These are phyloP conservation scores for Plasmodiophora brassicae DNA, from an alignment of 208 protist species.

Conservation along the genomic window DNA sequence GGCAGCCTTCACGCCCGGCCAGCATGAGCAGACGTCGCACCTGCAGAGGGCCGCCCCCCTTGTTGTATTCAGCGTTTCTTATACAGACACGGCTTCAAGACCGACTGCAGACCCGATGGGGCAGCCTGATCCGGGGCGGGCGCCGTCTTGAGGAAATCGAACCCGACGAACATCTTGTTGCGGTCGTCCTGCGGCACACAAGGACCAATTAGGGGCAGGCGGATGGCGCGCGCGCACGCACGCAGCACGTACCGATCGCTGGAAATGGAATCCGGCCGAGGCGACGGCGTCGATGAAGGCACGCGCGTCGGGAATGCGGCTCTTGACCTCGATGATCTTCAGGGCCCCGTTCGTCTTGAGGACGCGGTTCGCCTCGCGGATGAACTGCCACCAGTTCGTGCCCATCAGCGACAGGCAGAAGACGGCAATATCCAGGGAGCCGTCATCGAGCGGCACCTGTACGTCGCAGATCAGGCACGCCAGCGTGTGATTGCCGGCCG, in stretches of 20 bases:
- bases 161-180: neutral
- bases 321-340: constrained; percentile 45
- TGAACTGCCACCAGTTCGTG: constrained; percentile 45
- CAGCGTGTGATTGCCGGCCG: too few relatives aligned
- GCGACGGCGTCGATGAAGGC: constrained; percentile 14
- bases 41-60: too few relatives aligned
- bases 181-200: neutral
- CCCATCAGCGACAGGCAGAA: constrained; percentile 56
- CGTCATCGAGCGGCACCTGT: constrained; percentile 39
- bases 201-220: neutral
- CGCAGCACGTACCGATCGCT: neutral
- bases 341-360: constrained; percentile 40
- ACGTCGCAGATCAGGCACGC: too few relatives aligned
- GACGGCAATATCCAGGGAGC: constrained; percentile 44
- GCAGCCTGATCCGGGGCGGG: neutral
- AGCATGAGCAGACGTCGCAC: too few relatives aligned
- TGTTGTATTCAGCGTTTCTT: neutral
- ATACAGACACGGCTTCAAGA: constrained; percentile 19
- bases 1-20: neutral
- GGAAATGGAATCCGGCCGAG: constrained; percentile 3
- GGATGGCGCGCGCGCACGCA: neutral
- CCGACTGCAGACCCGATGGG: neutral
- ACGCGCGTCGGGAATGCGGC: constrained; percentile 36
- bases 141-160: neutral
- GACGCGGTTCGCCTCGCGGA: constrained; percentile 48